These are phyloP conservation scores for Galeopsis tetrahit DNA, from an alignment of 257 asterid genomes.

Conservation along the genomic window DNA sequence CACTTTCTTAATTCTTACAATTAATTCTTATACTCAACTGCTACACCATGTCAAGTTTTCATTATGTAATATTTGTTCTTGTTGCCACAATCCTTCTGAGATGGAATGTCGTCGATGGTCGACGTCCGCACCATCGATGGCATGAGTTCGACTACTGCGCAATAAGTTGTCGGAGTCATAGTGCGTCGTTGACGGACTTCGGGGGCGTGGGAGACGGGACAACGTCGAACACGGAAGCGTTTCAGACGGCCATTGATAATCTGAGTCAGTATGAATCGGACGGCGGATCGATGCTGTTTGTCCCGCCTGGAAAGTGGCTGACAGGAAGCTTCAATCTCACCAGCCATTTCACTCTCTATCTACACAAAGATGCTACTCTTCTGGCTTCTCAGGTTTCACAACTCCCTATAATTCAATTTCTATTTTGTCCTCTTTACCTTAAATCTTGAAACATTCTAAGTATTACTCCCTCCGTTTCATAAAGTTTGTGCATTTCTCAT, in stretches of 20 bases:
- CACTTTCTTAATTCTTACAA: not conserved
- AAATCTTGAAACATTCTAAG: not conserved
- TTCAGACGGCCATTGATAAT: slow-evolving; percentile 64
- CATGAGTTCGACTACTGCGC: slow-evolving; percentile 55
- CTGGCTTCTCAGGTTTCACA: slow-evolving; percentile 80
- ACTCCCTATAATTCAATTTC: not conserved
- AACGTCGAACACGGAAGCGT: slow-evolving; percentile 74
- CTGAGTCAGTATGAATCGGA: slow-evolving; percentile 60
- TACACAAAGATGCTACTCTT: slow-evolving; percentile 73
- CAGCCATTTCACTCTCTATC: slow-evolving; percentile 83
- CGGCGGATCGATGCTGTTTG: slow-evolving; percentile 83
- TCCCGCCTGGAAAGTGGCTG: slow-evolving; percentile 91
- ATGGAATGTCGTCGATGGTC: slow-evolving; percentile 41
- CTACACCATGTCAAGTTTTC: not conserved
- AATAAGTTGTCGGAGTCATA: slow-evolving; percentile 61
- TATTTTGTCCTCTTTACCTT: not conserved
- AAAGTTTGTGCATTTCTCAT: too few species aligned
- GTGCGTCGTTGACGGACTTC: slow-evolving; percentile 69
- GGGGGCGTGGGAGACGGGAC: slow-evolving; percentile 95
- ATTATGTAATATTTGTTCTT: slow-evolving; percentile 29
- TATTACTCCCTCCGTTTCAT: too few species aligned
- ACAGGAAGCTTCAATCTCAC: slow-evolving; percentile 91
- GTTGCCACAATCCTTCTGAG: slow-evolving; percentile 43
- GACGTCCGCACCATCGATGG: slow-evolving; percentile 29
- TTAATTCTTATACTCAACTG: not conserved